Evolutionary conservation across 2,329 filamentous ascomycete genomes (phyloP), one percentile per base, ranked within the genome.

Genomic region (Ceratocystis lukuohia): DNA sequence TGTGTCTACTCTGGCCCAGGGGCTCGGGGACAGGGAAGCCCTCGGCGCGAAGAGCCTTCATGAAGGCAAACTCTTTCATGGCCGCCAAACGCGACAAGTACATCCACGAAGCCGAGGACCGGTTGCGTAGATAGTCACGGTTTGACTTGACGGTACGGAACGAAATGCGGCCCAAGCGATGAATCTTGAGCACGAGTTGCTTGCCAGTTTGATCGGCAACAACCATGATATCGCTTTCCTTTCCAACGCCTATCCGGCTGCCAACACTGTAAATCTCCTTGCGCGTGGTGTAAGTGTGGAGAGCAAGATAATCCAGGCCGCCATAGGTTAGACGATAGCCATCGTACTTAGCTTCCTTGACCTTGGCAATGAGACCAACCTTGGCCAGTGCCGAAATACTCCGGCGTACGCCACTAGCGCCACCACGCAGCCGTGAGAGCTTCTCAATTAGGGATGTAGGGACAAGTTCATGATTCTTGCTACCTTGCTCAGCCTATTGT

Each of bases 101-200:
- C 92, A 97, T 96, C 94, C 94, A 99, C 53, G 89, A 94, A 4
- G 86, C 91, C 17, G 87, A 87, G 20, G 76, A 82, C 67, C 87
- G 83, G 71, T 94, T 91, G 71, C 88, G 87, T 66, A 97, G 84
- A 76, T 99, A 99, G 77, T 99, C 94, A 70, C 94, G 85, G 78
- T 97, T 97, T 33, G 89, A 87, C 77, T 96, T 96, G 73, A 99
- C 93, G 48, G 91, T 92, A 71, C 95, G 88, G 80, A 99, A 99
- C 41, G 92, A 96, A 72, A 99, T 96, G 72, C 94, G 88, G 59
- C 94, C 94, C 3, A 99, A 82, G 61, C 94, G 86, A 77, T 99
- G 94, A 72, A 99, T 96, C 79, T 99, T 99, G 70, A 99, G 82
- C 17, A 99, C 88, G 69, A 84, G 81, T 74, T 96, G 91, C 22